phyloP scores from a whole-genome alignment of 768 basidiomycete genomes.

The Tricholoma terreum region DNA sequence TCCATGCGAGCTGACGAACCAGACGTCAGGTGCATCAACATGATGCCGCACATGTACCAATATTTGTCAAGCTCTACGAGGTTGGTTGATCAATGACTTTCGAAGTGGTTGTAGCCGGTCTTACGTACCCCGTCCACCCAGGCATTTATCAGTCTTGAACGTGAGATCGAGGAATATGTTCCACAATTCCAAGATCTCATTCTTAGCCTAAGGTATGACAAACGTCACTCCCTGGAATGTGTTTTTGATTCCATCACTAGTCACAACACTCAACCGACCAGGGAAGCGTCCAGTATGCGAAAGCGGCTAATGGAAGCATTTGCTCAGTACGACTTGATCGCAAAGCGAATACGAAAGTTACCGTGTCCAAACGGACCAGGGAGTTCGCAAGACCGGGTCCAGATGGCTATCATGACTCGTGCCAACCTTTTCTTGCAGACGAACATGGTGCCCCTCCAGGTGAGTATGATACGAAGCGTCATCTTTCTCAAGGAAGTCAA shows the following conservation, averaged over 20 bases:
- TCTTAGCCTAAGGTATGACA: slow-evolving; percentile 58
- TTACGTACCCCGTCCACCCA: slow-evolving; percentile 23
- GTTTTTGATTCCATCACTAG: slow-evolving; percentile 17
- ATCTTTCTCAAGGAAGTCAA: neutral
- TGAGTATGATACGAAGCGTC: slow-evolving; percentile 21
- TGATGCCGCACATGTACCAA: slow-evolving; percentile 54
- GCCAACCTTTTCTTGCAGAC: slow-evolving; percentile 83
- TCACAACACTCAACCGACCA: slow-evolving; percentile 50
- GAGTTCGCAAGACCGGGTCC: slow-evolving; percentile 80
- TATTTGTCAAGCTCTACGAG: slow-evolving; percentile 69
- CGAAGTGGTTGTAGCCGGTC: neutral
- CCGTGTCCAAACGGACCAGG: slow-evolving; percentile 59
- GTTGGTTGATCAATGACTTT: slow-evolving; percentile 33
- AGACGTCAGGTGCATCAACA: slow-evolving; percentile 81
- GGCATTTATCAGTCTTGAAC: slow-evolving; percentile 73
- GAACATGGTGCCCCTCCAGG: slow-evolving; percentile 87
- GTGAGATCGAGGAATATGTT: slow-evolving; percentile 84
- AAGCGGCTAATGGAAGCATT: slow-evolving; percentile 85
- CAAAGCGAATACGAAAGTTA: slow-evolving; percentile 78
- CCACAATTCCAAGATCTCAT: slow-evolving; percentile 89
- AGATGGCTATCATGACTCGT: slow-evolving; percentile 73
- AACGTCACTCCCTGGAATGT: neutral
- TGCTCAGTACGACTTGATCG: slow-evolving; percentile 82
- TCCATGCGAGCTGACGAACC: slow-evolving; percentile 8
- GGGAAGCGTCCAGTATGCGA: slow-evolving; percentile 66